phyloP scores from a whole-genome alignment of 2,329 filamentous ascomycete species.

The Beauveria rudraprayagi region DNA sequence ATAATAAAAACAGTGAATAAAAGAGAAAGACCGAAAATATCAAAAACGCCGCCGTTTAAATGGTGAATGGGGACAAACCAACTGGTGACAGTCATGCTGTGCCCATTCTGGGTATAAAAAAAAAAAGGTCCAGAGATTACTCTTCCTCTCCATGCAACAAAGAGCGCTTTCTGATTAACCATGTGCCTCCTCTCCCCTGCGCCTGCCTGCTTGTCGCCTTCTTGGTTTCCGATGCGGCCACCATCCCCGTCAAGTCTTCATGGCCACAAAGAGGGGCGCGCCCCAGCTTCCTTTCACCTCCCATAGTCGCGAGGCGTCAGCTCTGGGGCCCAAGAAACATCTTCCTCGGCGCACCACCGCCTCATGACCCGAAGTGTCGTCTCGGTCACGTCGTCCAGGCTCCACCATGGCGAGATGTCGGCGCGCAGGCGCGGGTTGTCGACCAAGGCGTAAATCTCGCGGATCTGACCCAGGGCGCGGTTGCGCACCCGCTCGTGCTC shows the following conservation, averaged over 20 bases:
- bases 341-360: conserved; percentile 36
- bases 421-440: conserved; percentile 22
- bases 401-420: conserved; percentile 33
- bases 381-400: conserved; percentile 35
- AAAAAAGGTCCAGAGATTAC: neutral
- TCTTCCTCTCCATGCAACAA: neutral
- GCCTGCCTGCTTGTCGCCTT: neutral
- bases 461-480: conserved; percentile 21
- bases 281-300: neutral
- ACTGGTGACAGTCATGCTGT: neutral
- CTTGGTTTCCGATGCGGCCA: neutral
- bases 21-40: too few species aligned
- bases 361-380: conserved; percentile 32
- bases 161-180: conserved; percentile 16
- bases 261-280: neutral
- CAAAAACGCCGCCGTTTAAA: neutral
- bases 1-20: too few species aligned
- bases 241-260: too few species aligned
- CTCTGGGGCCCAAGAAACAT: conserved; percentile 38
- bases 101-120: conserved; percentile 12
- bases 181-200: neutral
- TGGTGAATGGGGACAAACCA: neutral
- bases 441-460: conserved; percentile 25
- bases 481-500: conserved; percentile 20
- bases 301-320: conserved; percentile 17